These are phyloP conservation scores for Lichtheimia ramosa DNA, from an alignment of 371 early-diverging fungal species.

Conservation along the genomic window DNA sequence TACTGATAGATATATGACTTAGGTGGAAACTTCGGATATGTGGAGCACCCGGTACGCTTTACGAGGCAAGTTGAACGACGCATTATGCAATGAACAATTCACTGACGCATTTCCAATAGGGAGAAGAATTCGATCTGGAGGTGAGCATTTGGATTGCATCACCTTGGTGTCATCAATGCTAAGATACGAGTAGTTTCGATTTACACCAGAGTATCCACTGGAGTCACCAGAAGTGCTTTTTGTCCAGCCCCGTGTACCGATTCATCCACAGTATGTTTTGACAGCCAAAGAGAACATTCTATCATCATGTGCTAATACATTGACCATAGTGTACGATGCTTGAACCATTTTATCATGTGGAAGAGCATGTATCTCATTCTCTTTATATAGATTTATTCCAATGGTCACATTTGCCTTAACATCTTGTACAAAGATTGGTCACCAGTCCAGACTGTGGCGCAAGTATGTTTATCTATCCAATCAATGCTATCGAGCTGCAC, in stretches of 20 bases:
- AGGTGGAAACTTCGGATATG: conserved; percentile 65
- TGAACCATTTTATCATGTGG: too few relatives aligned
- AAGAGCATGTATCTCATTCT: too few relatives aligned
- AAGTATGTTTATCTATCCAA: conserved; percentile 91
- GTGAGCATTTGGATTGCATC: conserved; percentile 26
- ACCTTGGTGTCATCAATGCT: not conserved
- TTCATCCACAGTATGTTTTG: conserved; percentile 81
- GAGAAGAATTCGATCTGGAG: conserved; percentile 68
- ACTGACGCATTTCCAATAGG: conserved; percentile 18
- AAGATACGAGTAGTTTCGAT: conserved; percentile 62
- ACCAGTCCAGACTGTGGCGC: conserved; percentile 91
- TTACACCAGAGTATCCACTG: conserved; percentile 81
- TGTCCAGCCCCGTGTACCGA: conserved; percentile 64
- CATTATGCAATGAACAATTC: too few relatives aligned
- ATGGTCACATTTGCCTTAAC: conserved; percentile 95
- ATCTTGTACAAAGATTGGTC: conserved; percentile 96
- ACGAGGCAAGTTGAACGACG: conserved; percentile 46
- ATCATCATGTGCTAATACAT: not conserved
- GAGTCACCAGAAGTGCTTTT: conserved; percentile 88
- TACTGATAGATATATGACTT: not conserved
- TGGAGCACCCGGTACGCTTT: conserved; percentile 70
- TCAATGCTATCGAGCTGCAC: conserved; percentile 90
- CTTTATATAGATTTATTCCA: conserved; percentile 71
- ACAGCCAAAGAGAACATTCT: not conserved
- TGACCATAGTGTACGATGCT: not conserved